These are phyloP conservation scores for Scheffersomyces insectosa DNA, from an alignment of 1,139 yeast genomes.

Conservation along the genomic window DNA sequence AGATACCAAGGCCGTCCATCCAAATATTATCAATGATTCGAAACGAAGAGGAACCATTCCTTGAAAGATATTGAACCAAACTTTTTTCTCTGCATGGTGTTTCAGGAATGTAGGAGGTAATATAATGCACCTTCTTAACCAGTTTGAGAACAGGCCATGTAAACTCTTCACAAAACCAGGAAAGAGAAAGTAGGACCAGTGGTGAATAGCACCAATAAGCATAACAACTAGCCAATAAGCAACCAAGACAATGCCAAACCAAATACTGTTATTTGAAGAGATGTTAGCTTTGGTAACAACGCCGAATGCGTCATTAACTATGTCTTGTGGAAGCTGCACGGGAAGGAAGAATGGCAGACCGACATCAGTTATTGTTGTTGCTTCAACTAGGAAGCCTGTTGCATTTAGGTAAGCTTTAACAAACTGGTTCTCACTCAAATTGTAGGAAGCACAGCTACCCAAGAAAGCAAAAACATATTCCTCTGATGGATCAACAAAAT, in stretches of 20 bases:
- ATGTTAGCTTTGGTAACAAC: background rate
- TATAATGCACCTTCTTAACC: constrained; percentile 7
- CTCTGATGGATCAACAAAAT: too few species aligned
- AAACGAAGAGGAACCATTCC: constrained; percentile 12
- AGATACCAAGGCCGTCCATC: constrained; percentile 1
- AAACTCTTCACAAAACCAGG: constrained; percentile 8
- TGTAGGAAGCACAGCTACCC: too few species aligned
- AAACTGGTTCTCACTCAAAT: constrained; percentile 1
- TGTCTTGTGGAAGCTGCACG: constrained; percentile 8
- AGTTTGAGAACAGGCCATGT: constrained; percentile 11
- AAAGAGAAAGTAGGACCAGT: constrained; percentile 9
- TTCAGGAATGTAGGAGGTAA: constrained; percentile 3
- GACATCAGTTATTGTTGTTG: background rate
- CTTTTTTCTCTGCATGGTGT: constrained; percentile 1
- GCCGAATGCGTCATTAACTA: background rate
- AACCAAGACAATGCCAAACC: constrained; percentile 16
- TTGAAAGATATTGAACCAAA: constrained; percentile 8
- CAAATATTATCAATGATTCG: constrained; percentile 1
- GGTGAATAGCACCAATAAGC: constrained; percentile 11
- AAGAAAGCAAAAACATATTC: too few species aligned
- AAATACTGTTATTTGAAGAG: constrained; percentile 10
- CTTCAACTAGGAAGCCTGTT: constrained; percentile 1
- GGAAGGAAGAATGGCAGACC: constrained; percentile 1
- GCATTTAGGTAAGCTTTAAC: constrained; percentile 4
- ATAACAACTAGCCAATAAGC: constrained; percentile 16